Evolutionary conservation across 768 basidiomycete genomes (phyloP).

Genomic region (Mycena galopus): DNA sequence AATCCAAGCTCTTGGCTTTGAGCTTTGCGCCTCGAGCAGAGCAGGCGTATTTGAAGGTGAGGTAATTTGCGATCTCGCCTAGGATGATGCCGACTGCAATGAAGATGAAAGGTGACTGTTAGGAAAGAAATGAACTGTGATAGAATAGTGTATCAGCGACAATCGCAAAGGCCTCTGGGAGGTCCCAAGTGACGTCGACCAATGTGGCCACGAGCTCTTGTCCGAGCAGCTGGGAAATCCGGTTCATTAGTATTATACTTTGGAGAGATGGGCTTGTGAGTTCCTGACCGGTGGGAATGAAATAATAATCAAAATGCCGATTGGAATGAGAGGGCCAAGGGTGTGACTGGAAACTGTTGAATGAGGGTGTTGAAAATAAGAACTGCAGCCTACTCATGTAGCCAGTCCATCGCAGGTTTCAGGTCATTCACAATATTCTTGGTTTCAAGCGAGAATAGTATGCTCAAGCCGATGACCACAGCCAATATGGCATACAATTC

Average conservation of each 20-base stretch:
- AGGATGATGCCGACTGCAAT: constrained; percentile 25
- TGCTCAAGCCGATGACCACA: constrained; percentile 48
- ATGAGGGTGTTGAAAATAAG: background rate
- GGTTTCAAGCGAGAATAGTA: constrained; percentile 58
- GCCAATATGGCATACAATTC: constrained; percentile 43
- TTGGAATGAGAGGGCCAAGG: constrained; percentile 66
- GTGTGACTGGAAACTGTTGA: constrained; percentile 44
- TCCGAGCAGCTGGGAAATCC: constrained; percentile 70
- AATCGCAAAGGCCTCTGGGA: constrained; percentile 14
- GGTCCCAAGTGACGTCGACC: constrained; percentile 20
- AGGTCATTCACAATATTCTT: constrained; percentile 64
- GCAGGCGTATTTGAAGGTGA: constrained; percentile 71
- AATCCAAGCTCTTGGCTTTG: constrained; percentile 50
- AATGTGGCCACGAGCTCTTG: constrained; percentile 46
- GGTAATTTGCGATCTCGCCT: constrained; percentile 71
- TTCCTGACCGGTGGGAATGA: constrained; percentile 25
- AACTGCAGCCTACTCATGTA: constrained; percentile 51
- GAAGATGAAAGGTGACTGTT: no score
- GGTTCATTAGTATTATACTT: constrained; percentile 57
- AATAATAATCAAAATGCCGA: constrained; percentile 67
- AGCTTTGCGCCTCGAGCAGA: constrained; percentile 63
- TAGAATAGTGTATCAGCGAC: background rate
- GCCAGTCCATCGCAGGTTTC: constrained; percentile 60
- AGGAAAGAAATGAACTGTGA: background rate
- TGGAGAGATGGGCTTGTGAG: background rate